A percentile compares a stretch with the other conserved stretches of the same genome.
These are phyloP conservation scores for Aspergillus ochraceus DNA, from an alignment of 2,329 filamentous ascomycete genomes.

Conservation along the genomic window DNA sequence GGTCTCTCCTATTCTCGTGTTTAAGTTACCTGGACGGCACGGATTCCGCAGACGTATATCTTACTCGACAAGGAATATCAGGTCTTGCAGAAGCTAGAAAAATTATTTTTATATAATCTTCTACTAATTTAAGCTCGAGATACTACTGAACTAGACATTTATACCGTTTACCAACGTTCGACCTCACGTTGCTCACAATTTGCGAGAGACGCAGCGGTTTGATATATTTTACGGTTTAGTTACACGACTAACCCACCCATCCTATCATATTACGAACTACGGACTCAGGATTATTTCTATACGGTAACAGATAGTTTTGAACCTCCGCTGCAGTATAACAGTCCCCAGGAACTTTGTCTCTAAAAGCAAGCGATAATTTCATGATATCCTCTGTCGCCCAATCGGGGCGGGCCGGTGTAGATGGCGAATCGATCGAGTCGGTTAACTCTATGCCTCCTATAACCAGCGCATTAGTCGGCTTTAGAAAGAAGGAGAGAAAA, in stretches of 20 bases:
- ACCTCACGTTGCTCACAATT: too few relatives aligned
- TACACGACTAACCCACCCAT: neutral
- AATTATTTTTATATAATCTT: too few relatives aligned
- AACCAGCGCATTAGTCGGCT: conserved; percentile 1
- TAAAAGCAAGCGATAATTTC: neutral
- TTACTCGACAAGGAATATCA: too few relatives aligned
- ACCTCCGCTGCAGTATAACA: neutral
- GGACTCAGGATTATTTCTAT: conserved; percentile 1
- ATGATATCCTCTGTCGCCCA: conserved; percentile 1
- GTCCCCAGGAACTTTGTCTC: neutral
- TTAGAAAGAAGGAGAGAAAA: conserved; percentile 6
- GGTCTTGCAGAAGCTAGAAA: too few relatives aligned
- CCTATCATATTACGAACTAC: neutral
- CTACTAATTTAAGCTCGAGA: too few relatives aligned
- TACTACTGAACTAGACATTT: too few relatives aligned
- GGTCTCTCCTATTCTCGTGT: too few relatives aligned
- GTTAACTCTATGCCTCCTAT: neutral
- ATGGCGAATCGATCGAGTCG: neutral
- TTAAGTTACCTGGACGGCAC: too few relatives aligned
- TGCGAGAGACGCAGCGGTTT: too few relatives aligned
- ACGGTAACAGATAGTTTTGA: conserved; percentile 7
- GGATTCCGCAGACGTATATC: too few relatives aligned
- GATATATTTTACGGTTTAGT: too few relatives aligned
- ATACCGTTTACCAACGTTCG: too few relatives aligned
- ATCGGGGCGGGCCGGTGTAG: neutral